Evolutionary conservation across 441 rosid genomes (phyloP), one percentile per base, ranked within the genome.

Genomic region (Gossypium lobatum): DNA sequence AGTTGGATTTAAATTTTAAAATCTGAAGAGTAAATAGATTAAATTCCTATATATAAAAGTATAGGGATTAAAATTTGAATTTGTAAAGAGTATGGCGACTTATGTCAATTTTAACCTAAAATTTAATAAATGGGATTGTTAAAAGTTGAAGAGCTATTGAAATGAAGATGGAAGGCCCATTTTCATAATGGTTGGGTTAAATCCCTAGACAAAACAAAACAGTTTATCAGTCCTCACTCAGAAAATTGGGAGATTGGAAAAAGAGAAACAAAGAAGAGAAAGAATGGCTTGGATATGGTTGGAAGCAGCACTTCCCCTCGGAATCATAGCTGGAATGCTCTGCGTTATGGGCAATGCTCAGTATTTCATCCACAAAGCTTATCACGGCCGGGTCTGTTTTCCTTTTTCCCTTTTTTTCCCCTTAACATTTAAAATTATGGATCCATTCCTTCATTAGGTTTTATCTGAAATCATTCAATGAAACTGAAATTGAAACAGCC

Each of bases 291-390:
- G 83, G 89, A 50, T 78, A 62, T 89, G 91, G 95, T 54, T 95
- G 63, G 97, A 95, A 90, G 95, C 97, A 39, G 83, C 82, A 10
- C 77, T 95, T 37, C 98, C 99, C 10, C 89, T 95, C 0, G 98
- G 96, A 64, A 91, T 95, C 81, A 95, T 91, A 46, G 99, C 93
- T 6, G 99, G 97, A 55, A 91, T 91, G 96, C 92, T 95, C 3
- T 85, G 92, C 61, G 75, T 87, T 2, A 86, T 87, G 86, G 99
- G 98, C 11, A 95, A 95, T 73, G 83, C 87, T 79, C 98, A 95
- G 88, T 90, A 93, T 70, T 77, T 76, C 83, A 93, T 95, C 80
- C 98, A 95, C 91, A 95, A 83, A 79, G 88, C 91, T 58, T 91
- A 86, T 70, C 91, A 89, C 77, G 98, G 99, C 77, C 89, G 98